phyloP scores from a whole-genome alignment of 352 stramenopile species.

The Blastocystis hominis region DNA sequence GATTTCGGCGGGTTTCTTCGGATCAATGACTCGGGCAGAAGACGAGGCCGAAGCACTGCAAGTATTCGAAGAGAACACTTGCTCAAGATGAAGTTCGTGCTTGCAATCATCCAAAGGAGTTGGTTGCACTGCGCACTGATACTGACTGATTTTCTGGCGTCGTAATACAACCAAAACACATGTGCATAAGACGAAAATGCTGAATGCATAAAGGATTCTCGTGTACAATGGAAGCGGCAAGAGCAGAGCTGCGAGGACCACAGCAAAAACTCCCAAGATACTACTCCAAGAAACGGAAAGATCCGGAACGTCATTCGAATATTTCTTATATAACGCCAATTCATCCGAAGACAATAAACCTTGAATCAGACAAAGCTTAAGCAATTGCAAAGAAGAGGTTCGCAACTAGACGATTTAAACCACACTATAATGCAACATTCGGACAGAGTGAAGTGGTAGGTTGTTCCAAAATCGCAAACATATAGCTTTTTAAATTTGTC shows the following conservation, averaged over 20 bases:
- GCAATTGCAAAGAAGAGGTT: background rate
- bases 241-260: background rate
- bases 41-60: no score
- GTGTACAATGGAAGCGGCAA: background rate
- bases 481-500: background rate
- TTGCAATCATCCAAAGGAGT: background rate
- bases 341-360: background rate
- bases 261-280: background rate
- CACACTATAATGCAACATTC: background rate
- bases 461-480: slow-evolving; percentile 30
- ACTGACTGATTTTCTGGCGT: background rate
- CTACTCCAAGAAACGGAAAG: background rate
- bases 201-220: background rate
- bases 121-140: background rate
- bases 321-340: no score
- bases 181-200: background rate
- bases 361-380: background rate
- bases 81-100: background rate
- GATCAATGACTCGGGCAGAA: background rate
- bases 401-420: background rate
- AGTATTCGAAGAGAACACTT: background rate
- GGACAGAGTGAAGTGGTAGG: background rate
- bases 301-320: no score
- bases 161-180: background rate
- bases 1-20: background rate